phyloP scores from a whole-genome alignment of 306 rosid genomes.

The Castanospermum australe region DNA sequence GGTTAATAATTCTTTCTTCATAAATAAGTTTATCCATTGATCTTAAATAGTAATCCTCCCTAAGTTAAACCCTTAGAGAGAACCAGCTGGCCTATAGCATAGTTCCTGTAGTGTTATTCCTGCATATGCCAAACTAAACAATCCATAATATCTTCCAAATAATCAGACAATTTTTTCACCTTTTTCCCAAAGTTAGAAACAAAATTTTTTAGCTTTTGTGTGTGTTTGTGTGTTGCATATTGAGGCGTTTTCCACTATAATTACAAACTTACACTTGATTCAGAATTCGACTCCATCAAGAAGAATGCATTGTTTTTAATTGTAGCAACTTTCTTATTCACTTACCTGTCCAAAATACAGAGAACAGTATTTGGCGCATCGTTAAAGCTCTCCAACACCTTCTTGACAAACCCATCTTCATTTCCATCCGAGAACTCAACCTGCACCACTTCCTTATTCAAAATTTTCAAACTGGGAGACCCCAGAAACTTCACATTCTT shows the following conservation, averaged over 20 bases:
- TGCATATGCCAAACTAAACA: conserved; percentile 6
- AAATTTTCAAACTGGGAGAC: conserved; percentile 75
- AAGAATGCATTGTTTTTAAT: neutral
- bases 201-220: neutral
- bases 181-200: neutral
- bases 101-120: neutral
- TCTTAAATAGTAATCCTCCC: no score
- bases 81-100: no score
- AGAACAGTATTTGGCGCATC: conserved; percentile 60
- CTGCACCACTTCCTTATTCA: conserved; percentile 64
- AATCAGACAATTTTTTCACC: neutral
- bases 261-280: neutral
- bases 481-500: conserved; percentile 53
- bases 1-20: no score
- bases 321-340: neutral
- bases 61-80: neutral
- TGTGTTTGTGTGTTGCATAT: no score
- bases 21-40: no score
- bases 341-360: conserved; percentile 77
- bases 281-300: neutral
- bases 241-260: neutral
- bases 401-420: conserved; percentile 70
- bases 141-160: neutral
- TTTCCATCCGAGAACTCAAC: conserved; percentile 63
- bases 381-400: conserved; percentile 51